phyloP scores from a whole-genome alignment of 176 grass and related monocot species.

The Cenchrus americanus region DNA sequence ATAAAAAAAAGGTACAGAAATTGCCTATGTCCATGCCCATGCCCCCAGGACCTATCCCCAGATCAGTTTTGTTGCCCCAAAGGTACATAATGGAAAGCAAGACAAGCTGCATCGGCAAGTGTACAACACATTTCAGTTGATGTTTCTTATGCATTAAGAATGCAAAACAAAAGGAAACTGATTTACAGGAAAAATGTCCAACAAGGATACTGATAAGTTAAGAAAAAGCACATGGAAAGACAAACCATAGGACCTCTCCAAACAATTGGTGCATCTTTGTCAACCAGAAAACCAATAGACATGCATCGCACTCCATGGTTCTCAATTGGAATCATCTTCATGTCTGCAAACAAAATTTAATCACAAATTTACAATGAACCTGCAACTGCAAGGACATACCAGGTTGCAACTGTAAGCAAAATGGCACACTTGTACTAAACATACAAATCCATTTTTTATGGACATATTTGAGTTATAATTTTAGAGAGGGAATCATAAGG shows the following conservation, averaged over 20 bases:
- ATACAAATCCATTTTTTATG: background rate
- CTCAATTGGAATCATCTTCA: slow-evolving; percentile 96
- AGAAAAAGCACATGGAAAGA: slow-evolving; percentile 45
- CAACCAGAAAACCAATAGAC: slow-evolving; percentile 98
- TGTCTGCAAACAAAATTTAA: slow-evolving; percentile 52
- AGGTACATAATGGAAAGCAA: slow-evolving; percentile 12
- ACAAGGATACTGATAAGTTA: slow-evolving; percentile 21
- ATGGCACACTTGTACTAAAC: background rate
- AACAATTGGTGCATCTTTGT: slow-evolving; percentile 88
- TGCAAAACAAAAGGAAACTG: slow-evolving; percentile 8
- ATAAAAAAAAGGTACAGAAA: background rate
- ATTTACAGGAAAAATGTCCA: background rate
- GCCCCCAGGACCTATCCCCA: background rate
- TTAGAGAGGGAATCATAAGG: background rate
- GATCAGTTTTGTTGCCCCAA: background rate
- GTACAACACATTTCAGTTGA: background rate
- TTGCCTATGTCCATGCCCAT: background rate
- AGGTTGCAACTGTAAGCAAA: slow-evolving; percentile 5
- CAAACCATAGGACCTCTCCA: slow-evolving; percentile 99
- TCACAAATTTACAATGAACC: slow-evolving; percentile 2
- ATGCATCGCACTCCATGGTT: slow-evolving; percentile 89
- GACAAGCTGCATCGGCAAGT: background rate
- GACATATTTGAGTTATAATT: background rate
- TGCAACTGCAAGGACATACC: background rate
- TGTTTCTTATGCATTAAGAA: background rate